phyloP scores from a whole-genome alignment of 2,329 filamentous ascomycete genomes.

The Penicillium sp. region DNA sequence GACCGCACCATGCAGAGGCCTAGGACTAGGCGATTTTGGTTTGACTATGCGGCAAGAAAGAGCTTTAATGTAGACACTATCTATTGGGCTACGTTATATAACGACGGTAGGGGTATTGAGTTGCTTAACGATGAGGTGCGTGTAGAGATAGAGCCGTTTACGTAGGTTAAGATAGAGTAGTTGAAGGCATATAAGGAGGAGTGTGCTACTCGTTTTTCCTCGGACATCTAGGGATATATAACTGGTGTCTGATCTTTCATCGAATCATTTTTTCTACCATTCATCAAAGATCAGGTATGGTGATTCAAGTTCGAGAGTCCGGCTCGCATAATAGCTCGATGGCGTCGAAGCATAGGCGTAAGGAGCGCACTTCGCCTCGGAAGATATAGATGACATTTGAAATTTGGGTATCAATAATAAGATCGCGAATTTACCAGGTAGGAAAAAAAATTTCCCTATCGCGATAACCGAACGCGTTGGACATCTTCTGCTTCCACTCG shows the following conservation, averaged over 20 bases:
- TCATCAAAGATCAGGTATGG: conserved; percentile 1
- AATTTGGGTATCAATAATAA: too few relatives aligned
- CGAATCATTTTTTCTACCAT: background rate
- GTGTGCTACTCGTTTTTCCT: conserved; percentile 21
- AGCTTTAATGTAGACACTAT: conserved; percentile 27
- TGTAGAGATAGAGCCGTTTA: conserved; percentile 25
- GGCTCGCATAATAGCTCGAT: too few relatives aligned
- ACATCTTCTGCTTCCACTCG: too few relatives aligned
- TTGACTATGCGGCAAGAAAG: conserved; percentile 4
- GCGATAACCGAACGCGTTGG: too few relatives aligned
- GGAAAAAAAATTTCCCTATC: too few relatives aligned
- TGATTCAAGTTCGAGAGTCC: too few relatives aligned
- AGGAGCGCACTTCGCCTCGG: too few relatives aligned
- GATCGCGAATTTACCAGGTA: too few relatives aligned
- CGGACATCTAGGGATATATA: conserved; percentile 6
- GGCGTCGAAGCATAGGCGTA: too few relatives aligned
- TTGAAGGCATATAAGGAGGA: conserved; percentile 29
- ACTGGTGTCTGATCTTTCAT: background rate
- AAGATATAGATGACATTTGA: too few relatives aligned
- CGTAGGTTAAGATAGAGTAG: conserved; percentile 30
- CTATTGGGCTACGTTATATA: conserved; percentile 27
- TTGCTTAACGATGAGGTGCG: conserved; percentile 22
- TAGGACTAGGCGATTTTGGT: background rate
- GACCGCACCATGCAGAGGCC: conserved; percentile 6
- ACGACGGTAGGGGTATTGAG: conserved; percentile 21